These are phyloP conservation scores for Chamaecyparis obtusa DNA, from an alignment of 75 land plant species.

Conservation along the genomic window DNA sequence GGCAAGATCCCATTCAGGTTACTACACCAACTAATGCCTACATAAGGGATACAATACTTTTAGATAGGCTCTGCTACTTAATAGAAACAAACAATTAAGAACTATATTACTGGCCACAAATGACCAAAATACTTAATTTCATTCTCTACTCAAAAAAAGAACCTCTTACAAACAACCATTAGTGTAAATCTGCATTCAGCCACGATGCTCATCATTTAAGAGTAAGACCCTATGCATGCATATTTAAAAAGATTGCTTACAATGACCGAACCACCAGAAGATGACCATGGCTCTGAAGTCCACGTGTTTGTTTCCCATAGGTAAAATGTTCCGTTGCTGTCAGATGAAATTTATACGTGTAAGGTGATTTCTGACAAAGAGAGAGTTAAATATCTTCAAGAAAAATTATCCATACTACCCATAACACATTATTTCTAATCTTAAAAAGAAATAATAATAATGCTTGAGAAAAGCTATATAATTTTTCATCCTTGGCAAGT, in stretches of 20 bases:
- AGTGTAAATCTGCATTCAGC: background rate
- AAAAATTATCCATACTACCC: background rate
- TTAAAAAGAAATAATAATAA: background rate
- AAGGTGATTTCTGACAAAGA: background rate
- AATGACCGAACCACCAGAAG: conserved; percentile 72
- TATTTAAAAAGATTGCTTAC: conserved; percentile 37
- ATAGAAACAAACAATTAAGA: background rate
- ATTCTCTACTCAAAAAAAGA: background rate
- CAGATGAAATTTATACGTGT: conserved; percentile 6
- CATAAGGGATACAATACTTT: background rate
- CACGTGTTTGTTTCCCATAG: conserved; percentile 96
- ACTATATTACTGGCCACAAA: background rate
- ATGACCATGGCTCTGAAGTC: conserved; percentile 94
- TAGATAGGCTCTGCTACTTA: background rate
- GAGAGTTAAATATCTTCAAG: background rate
- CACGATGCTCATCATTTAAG: background rate
- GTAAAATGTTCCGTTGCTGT: conserved; percentile 90
- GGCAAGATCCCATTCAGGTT: background rate
- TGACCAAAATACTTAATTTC: background rate
- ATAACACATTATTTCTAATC: background rate
- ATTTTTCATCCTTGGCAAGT: background rate
- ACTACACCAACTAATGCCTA: background rate
- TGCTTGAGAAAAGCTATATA: background rate
- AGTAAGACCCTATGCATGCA: background rate
- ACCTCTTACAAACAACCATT: background rate